Evolutionary conservation across 2,329 filamentous ascomycete species (phyloP).

Genomic region (Colletotrichum australisinense): DNA sequence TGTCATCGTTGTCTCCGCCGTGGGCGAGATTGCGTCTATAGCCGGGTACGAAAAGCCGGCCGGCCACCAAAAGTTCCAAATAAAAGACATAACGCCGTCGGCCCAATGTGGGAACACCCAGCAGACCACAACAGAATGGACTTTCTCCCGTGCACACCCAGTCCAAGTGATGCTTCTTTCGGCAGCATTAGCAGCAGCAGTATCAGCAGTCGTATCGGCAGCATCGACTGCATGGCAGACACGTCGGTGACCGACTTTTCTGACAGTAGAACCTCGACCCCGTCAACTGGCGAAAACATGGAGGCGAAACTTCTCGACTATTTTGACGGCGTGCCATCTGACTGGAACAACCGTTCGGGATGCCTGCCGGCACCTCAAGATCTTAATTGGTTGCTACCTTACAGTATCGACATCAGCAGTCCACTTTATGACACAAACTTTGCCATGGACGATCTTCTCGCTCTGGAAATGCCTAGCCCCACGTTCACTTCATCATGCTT

Average conservation of each 20-base stretch:
- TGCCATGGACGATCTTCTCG: neutral
- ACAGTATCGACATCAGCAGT: neutral
- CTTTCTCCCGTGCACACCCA: neutral
- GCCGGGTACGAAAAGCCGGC: conserved; percentile 1
- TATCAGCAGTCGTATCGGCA: neutral
- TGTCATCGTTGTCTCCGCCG: conserved; percentile 1
- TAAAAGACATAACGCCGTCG: neutral
- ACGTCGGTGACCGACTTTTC: neutral
- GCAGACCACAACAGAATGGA: neutral
- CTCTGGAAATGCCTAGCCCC: neutral
- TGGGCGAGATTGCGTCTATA: neutral
- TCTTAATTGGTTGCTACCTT: neutral
- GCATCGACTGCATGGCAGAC: neutral
- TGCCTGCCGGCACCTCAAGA: neutral
- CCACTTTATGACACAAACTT: neutral
- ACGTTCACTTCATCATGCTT: neutral
- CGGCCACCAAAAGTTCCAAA: neutral
- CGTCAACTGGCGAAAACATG: neutral
- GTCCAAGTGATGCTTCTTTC: neutral
- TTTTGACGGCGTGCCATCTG: neutral
- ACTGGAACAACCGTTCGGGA: neutral
- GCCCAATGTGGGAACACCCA: neutral
- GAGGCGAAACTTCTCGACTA: neutral
- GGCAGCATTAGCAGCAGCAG: neutral
- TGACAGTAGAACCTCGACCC: neutral